These are phyloP conservation scores for Calocybe gambosa DNA, from an alignment of 1,284 basidiomycete species.

Conservation along the genomic window DNA sequence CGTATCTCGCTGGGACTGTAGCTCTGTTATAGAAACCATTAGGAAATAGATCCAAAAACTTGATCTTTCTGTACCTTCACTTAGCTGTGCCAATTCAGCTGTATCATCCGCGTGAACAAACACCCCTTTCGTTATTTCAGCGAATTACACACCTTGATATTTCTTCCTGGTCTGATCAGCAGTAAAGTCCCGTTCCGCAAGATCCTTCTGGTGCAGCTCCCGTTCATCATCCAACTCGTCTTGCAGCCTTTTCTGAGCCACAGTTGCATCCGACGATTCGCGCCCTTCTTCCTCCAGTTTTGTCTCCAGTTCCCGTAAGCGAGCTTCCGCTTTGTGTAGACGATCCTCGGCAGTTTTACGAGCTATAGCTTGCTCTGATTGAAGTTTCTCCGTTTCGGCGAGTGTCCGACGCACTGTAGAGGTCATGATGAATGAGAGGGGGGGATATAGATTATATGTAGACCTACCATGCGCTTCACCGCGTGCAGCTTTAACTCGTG, in stretches of 20 bases:
- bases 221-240: constrained; percentile 75
- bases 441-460: background rate
- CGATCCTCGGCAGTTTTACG: constrained; percentile 48
- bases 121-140: background rate
- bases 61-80: constrained; percentile 47
- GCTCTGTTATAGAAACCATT: constrained; percentile 34
- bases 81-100: constrained; percentile 73
- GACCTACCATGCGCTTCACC: constrained; percentile 56
- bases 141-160: constrained; percentile 56
- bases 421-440: constrained; percentile 1
- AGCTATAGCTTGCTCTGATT: constrained; percentile 47
- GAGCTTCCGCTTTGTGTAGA: constrained; percentile 46
- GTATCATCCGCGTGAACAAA: constrained; percentile 10
- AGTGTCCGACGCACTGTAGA: constrained; percentile 52
- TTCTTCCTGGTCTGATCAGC: constrained; percentile 78
- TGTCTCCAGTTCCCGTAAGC: constrained; percentile 55
- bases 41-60: constrained; percentile 3
- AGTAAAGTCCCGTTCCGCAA: constrained; percentile 70
- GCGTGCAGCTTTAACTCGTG: constrained; percentile 56
- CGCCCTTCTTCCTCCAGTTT: constrained; percentile 65
- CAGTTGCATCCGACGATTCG: constrained; percentile 60
- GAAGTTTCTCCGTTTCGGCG: constrained; percentile 57
- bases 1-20: constrained; percentile 70
- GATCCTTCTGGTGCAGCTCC: constrained; percentile 69
- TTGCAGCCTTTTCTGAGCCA: constrained; percentile 57